Evolutionary conservation across 108 stramenopile genomes (phyloP).

Genomic region (Cylindrotheca fusiformis): DNA sequence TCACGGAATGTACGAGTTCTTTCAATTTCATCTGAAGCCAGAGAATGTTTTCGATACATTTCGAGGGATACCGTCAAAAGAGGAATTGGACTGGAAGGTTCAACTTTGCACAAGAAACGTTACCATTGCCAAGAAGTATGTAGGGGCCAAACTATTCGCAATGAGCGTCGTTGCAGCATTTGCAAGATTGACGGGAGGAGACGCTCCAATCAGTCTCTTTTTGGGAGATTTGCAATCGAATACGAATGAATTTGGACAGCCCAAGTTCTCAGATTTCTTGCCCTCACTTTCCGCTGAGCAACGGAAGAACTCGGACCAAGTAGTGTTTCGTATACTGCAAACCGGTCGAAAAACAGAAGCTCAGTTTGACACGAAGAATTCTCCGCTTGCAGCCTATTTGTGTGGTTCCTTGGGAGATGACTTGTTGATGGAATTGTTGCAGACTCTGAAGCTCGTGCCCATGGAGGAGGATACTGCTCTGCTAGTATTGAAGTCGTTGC

Average conservation of each 20-base stretch:
- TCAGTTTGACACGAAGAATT: constrained; percentile 45
- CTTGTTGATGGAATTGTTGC: constrained; percentile 12
- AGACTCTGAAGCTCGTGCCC: constrained; percentile 25
- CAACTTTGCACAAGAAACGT: constrained; percentile 29
- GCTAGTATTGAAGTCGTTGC: constrained; percentile 32
- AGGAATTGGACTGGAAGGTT: constrained; percentile 17
- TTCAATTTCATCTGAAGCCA: constrained; percentile 34
- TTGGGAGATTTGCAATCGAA: constrained; percentile 45
- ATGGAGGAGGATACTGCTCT: constrained; percentile 29
- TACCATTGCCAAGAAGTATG: constrained; percentile 34
- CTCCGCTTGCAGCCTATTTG: constrained; percentile 51
- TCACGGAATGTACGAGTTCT: constrained; percentile 51
- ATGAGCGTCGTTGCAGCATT: constrained; percentile 44
- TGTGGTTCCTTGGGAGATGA: constrained; percentile 42
- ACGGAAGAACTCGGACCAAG: constrained; percentile 20
- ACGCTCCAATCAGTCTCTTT: constrained; percentile 51
- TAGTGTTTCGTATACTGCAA: constrained; percentile 43
- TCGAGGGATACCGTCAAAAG: constrained; percentile 22
- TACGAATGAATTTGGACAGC: not conserved
- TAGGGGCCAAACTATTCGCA: constrained; percentile 46
- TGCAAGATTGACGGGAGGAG: constrained; percentile 52
- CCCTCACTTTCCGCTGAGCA: constrained; percentile 4
- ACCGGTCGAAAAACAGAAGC: constrained; percentile 36
- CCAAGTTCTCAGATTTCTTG: constrained; percentile 7
- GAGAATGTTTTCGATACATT: constrained; percentile 30